A percentile compares a stretch with the other conserved stretches of the same genome.
Evolutionary conservation across 176 grass and related monocot genomes (phyloP).

Genomic region (Tillandsia leiboldiana): DNA sequence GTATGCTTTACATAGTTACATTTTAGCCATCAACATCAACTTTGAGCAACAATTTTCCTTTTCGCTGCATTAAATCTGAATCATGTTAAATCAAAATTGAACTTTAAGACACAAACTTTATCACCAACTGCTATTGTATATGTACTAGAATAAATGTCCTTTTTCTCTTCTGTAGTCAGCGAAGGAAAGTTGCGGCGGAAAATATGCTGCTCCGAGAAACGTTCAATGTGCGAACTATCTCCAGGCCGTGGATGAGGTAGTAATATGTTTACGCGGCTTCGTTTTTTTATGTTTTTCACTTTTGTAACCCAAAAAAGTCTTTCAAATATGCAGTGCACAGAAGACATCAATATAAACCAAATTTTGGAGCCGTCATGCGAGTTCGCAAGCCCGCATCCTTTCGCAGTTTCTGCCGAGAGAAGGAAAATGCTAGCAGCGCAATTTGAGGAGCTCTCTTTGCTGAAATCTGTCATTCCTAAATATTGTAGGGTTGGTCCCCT

Average conservation of each 20-base stretch:
- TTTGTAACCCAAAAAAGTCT: not conserved
- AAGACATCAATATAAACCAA: conserved; percentile 4
- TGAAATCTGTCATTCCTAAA: not conserved
- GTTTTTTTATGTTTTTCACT: not conserved
- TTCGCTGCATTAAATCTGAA: no score
- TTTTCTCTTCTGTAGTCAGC: conserved; percentile 13
- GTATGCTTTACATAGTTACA: not conserved
- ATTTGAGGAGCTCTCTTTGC: not conserved
- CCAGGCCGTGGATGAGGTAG: conserved; percentile 28
- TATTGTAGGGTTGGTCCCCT: conserved; percentile 31
- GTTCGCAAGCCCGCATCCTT: not conserved
- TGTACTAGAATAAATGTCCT: not conserved
- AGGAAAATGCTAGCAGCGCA: conserved; percentile 11
- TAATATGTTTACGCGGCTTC: not conserved
- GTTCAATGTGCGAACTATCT: conserved; percentile 20
- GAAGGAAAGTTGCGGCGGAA: conserved; percentile 18
- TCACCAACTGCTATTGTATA: not conserved
- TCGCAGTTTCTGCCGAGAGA: not conserved
- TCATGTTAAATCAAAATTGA: no score
- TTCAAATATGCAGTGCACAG: conserved; percentile 4
- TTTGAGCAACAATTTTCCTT: no score
- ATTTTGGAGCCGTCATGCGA: conserved; percentile 24
- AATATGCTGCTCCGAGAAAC: conserved; percentile 5
- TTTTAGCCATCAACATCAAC: no score
- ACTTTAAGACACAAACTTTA: no score